Conservation (phyloP, 2,329 filamentous ascomycete genomes). For the Penicillium sumatraense region DNA sequence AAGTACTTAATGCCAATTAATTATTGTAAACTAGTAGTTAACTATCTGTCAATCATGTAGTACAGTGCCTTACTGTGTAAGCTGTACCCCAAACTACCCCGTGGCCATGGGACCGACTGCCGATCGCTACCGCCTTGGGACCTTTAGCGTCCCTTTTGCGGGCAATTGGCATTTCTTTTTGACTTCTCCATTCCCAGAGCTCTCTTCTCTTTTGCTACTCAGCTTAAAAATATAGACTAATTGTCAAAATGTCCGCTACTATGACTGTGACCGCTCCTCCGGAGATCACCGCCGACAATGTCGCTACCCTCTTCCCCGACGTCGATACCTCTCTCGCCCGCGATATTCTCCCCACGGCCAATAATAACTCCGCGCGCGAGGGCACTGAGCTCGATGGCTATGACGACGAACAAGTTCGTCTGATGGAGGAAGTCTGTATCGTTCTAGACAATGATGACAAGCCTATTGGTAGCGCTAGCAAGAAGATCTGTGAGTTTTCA, state of each 20-base stretch:
- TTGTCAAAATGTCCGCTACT: slow-evolving; percentile 48
- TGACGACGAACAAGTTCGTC: slow-evolving; percentile 93
- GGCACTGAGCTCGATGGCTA: slow-evolving; percentile 80
- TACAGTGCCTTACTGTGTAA: not conserved
- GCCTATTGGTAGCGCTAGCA: slow-evolving; percentile 94
- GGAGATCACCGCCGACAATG: slow-evolving; percentile 81
- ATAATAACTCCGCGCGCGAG: slow-evolving; percentile 50
- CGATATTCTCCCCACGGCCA: slow-evolving; percentile 51
- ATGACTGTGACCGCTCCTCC: slow-evolving; percentile 56
- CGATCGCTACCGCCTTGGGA: slow-evolving; percentile 18
- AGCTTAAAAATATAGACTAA: not conserved
- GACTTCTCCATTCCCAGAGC: slow-evolving; percentile 4
- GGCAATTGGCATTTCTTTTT: slow-evolving; percentile 4
- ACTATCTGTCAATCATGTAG: too few species aligned
- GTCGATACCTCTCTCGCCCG: slow-evolving; percentile 65
- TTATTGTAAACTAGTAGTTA: too few species aligned
- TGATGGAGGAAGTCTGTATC: slow-evolving; percentile 99
- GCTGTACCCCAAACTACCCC: not conserved
- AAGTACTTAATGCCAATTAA: too few species aligned
- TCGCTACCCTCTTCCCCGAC: slow-evolving; percentile 87
- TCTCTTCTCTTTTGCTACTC: not conserved
- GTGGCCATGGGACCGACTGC: slow-evolving; percentile 5
- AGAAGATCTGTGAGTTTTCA: slow-evolving; percentile 82
- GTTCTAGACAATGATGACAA: slow-evolving; percentile 89
- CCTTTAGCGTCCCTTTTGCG: slow-evolving; percentile 1